These are phyloP conservation scores for Neckera pumila DNA, from an alignment of 225 moss, liverwort and hornwort species.

Conservation along the genomic window DNA sequence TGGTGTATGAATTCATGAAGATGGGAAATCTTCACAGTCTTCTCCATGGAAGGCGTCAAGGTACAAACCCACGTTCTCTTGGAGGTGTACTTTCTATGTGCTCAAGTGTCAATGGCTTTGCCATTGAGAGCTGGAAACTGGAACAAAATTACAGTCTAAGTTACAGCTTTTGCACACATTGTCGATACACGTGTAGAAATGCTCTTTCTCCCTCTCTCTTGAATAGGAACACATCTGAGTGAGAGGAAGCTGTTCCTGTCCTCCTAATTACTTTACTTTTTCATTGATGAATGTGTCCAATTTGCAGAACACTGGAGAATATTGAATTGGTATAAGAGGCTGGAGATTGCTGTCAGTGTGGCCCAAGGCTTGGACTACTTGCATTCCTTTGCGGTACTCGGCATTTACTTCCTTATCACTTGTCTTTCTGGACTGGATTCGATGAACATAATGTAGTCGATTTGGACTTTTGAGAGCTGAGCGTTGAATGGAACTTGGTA, in stretches of 20 bases:
- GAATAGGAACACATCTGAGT: neutral
- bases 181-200: neutral
- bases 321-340: neutral
- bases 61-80: neutral
- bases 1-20: constrained; percentile 39
- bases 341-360: neutral
- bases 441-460: neutral
- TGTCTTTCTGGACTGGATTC: neutral
- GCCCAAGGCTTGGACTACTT: neutral
- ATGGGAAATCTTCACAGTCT: constrained; percentile 22
- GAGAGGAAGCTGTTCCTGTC: neutral
- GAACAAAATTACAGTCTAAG: neutral
- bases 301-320: neutral
- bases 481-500: neutral
- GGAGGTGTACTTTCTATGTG: neutral
- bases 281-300: neutral
- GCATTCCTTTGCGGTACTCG: constrained; percentile 2
- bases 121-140: neutral
- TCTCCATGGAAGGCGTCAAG: constrained; percentile 4
- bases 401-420: neutral
- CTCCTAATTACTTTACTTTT: neutral
- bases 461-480: neutral
- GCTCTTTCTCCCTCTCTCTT: neutral
- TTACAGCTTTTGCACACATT: neutral
- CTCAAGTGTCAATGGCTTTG: neutral